These are phyloP conservation scores for Monosporozyma aerobia DNA, from an alignment of 805 yeast genomes.

Conservation along the genomic window DNA sequence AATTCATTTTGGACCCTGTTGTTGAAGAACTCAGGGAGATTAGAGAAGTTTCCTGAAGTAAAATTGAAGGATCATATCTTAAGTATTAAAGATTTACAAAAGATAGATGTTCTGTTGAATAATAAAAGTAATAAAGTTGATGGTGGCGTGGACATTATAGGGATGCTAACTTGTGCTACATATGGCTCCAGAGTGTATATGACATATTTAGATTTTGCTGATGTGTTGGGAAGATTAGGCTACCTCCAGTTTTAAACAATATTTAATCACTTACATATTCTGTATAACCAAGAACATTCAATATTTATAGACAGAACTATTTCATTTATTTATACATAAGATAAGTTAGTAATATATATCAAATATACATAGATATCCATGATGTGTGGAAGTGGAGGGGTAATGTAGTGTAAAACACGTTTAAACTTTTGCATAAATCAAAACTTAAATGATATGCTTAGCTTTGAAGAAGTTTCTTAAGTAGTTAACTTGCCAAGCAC, in stretches of 20 bases:
- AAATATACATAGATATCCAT: neutral
- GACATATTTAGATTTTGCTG: slow-evolving; percentile 39
- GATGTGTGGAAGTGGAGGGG: neutral
- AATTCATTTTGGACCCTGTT: slow-evolving; percentile 36
- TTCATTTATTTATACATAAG: neutral
- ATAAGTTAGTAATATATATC: neutral
- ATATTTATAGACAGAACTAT: neutral
- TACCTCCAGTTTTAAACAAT: slow-evolving; percentile 23
- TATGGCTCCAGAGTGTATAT: slow-evolving; percentile 31
- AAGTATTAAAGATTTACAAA: slow-evolving; percentile 33
- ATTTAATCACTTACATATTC: neutral
- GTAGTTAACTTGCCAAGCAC: slow-evolving; percentile 88
- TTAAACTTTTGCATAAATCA: neutral
- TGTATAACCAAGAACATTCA: neutral
- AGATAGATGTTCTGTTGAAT: slow-evolving; percentile 27
- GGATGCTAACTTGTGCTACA: slow-evolving; percentile 39
- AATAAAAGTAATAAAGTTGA: slow-evolving; percentile 28
- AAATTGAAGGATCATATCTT: slow-evolving; percentile 20
- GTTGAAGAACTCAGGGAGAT: slow-evolving; percentile 20
- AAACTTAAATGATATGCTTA: slow-evolving; percentile 55
- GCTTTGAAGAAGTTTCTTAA: slow-evolving; percentile 87
- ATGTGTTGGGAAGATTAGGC: slow-evolving; percentile 41
- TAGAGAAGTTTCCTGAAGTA: slow-evolving; percentile 14
- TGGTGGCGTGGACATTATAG: slow-evolving; percentile 28
- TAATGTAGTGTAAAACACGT: neutral